Conservation (phyloP, 1,284 basidiomycete species). For the Puccinia novopanici region DNA sequence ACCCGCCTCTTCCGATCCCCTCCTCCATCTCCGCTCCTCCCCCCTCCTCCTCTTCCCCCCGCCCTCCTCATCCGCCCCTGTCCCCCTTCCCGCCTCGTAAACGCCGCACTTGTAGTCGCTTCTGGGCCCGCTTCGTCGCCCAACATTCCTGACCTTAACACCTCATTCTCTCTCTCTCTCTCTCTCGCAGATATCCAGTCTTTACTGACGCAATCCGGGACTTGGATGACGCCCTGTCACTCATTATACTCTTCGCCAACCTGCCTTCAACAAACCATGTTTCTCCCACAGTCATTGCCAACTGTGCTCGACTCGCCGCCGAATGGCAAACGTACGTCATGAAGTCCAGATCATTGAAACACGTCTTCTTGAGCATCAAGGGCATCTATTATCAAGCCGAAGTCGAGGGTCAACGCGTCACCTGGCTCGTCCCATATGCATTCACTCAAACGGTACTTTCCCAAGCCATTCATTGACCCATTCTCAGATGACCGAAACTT, state of each 20-base stretch:
- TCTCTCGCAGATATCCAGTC: conserved; percentile 77
- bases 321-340: conserved; percentile 83
- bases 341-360: conserved; percentile 80
- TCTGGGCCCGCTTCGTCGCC: conserved; percentile 1
- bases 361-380: conserved; percentile 96
- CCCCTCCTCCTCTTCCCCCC: neutral
- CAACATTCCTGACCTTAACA: neutral
- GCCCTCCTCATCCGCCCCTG: neutral
- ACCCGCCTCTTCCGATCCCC: neutral
- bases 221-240: conserved; percentile 94
- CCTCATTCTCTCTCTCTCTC: conserved; percentile 27
- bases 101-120: conserved; percentile 16
- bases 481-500: neutral
- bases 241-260: conserved; percentile 87
- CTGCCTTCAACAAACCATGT: conserved; percentile 76
- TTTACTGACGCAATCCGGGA: conserved; percentile 94
- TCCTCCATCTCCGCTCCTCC: neutral
- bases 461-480: neutral
- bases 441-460: conserved; percentile 86
- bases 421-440: conserved; percentile 97
- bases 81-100: neutral
- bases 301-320: conserved; percentile 80
- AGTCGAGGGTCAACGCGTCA: conserved; percentile 81
- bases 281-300: conserved; percentile 79
- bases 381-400: conserved; percentile 98